A percentile compares a stretch with the other conserved stretches of the same genome.
Evolutionary conservation across 208 protist species (phyloP).

Genomic region (Strigomonas galati): DNA sequence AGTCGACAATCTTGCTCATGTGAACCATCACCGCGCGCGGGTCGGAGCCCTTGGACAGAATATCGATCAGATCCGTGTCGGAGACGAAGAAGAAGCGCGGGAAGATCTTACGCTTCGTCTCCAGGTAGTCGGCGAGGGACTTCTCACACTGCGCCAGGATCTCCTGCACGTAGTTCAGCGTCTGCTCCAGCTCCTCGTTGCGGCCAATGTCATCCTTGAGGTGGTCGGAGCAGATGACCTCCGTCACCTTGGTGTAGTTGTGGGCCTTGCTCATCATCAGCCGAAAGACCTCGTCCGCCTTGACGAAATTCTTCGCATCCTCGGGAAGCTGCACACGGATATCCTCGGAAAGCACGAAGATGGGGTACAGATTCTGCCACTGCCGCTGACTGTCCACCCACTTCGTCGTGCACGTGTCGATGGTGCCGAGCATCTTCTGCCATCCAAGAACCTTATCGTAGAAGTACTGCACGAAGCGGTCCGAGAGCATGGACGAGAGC

Average conservation of each 20-base stretch:
- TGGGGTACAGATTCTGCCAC: constrained; percentile 97
- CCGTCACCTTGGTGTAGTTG: constrained; percentile 89
- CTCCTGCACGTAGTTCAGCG: constrained; percentile 88
- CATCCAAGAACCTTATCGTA: constrained; percentile 94
- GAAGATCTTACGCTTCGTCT: constrained; percentile 97
- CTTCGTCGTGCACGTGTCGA: constrained; percentile 95
- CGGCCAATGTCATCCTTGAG: constrained; percentile 85
- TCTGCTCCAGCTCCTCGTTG: constrained; percentile 86
- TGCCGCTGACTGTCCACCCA: constrained; percentile 96
- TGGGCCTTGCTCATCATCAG: constrained; percentile 91
- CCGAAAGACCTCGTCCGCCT: constrained; percentile 90
- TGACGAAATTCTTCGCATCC: constrained; percentile 93
- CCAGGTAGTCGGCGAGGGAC: constrained; percentile 96
- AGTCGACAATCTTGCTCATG: constrained; percentile 97
- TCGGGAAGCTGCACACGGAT: constrained; percentile 97
- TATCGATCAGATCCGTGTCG: constrained; percentile 96
- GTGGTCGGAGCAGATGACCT: constrained; percentile 83
- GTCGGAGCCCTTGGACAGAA: constrained; percentile 96
- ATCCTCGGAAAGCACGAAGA: constrained; percentile 98
- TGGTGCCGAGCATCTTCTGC: constrained; percentile 94
- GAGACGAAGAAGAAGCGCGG: constrained; percentile 98
- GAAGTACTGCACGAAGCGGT: constrained; percentile 96
- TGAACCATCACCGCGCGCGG: constrained; percentile 94
- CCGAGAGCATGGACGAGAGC: constrained; percentile 95
- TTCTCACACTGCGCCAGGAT: constrained; percentile 97